Percentiles rank a stretch among this genome's conserved stretches.
Conservation (phyloP, 768 basidiomycete species). For the Termitomyces sp. region DNA sequence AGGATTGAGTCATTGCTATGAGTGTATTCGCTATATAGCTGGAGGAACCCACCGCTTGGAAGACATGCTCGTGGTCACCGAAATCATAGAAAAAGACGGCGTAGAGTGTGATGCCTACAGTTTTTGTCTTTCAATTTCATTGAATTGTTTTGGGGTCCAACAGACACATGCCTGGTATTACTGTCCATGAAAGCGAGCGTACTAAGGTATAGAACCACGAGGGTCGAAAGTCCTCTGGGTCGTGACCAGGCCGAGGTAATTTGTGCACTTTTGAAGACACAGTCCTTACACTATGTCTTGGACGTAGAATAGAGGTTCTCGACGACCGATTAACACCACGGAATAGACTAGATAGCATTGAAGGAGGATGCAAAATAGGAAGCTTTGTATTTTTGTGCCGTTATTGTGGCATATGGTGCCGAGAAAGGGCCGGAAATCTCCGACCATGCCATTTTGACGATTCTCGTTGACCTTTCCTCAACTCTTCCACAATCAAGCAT, state of each 20-base stretch:
- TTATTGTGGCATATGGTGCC: not conserved
- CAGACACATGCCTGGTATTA: constrained; percentile 47
- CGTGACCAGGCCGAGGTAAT: constrained; percentile 13
- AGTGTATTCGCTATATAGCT: not conserved
- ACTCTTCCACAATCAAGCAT: not conserved
- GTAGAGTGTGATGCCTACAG: constrained; percentile 49
- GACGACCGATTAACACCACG: constrained; percentile 1
- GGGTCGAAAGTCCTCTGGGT: constrained; percentile 45
- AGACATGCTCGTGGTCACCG: constrained; percentile 69
- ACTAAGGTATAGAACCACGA: constrained; percentile 55
- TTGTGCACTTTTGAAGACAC: constrained; percentile 15
- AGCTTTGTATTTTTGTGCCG: not conserved
- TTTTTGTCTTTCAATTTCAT: not conserved
- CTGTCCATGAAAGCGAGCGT: constrained; percentile 44
- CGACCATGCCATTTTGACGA: not conserved
- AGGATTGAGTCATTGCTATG: not conserved
- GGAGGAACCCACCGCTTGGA: constrained; percentile 48
- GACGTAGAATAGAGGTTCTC: not conserved
- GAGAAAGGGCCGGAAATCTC: not conserved
- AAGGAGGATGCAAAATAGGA: not conserved
- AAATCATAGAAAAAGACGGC: constrained; percentile 61
- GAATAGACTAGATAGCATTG: constrained; percentile 4
- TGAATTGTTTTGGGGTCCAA: not conserved
- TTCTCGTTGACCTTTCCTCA: not conserved
- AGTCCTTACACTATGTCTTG: constrained; percentile 1